phyloP scores from a whole-genome alignment of 2,329 filamentous ascomycete species.

The Teratosphaeria zuluensis region DNA sequence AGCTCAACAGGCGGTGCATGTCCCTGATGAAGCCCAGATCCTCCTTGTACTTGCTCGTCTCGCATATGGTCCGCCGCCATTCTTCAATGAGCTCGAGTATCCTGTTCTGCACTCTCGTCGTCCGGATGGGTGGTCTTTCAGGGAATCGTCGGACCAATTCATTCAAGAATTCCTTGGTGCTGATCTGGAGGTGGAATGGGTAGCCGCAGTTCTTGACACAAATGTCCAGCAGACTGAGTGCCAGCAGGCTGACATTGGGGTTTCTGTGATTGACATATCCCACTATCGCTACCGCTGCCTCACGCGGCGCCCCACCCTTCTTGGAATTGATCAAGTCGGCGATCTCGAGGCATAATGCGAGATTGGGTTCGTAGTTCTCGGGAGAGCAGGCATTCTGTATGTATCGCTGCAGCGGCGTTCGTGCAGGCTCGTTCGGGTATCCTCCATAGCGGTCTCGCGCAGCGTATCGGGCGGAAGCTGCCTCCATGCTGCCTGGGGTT shows the following conservation, averaged over 20 bases:
- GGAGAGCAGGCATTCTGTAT: constrained; percentile 95
- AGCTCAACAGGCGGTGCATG: constrained; percentile 91
- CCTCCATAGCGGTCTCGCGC: constrained; percentile 86
- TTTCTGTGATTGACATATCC: constrained; percentile 95
- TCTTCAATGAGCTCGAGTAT: constrained; percentile 96
- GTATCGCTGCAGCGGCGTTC: constrained; percentile 85
- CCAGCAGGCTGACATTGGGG: constrained; percentile 84
- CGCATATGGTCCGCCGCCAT: constrained; percentile 96
- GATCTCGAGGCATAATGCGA: constrained; percentile 93
- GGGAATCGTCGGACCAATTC: constrained; percentile 94
- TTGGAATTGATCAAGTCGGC: constrained; percentile 93
- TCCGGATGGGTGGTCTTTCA: constrained; percentile 77
- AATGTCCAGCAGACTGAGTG: constrained; percentile 85
- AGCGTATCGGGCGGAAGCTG: constrained; percentile 88
- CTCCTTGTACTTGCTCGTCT: constrained; percentile 94
- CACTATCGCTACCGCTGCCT: constrained; percentile 88
- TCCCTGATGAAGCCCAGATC: constrained; percentile 93
- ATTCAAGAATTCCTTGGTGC: constrained; percentile 97
- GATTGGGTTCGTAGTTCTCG: constrained; percentile 95
- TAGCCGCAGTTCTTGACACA: constrained; percentile 99
- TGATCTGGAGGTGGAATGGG: constrained; percentile 95
- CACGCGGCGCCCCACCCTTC: constrained; percentile 89
- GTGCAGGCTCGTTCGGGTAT: constrained; percentile 65
- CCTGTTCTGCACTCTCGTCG: constrained; percentile 78
- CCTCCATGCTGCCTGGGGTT: constrained; percentile 55